Percentiles rank a stretch among this genome's conserved stretches.
Evolutionary conservation across 108 stramenopile genomes (phyloP).

Genomic region (Epithemia pelagica): DNA sequence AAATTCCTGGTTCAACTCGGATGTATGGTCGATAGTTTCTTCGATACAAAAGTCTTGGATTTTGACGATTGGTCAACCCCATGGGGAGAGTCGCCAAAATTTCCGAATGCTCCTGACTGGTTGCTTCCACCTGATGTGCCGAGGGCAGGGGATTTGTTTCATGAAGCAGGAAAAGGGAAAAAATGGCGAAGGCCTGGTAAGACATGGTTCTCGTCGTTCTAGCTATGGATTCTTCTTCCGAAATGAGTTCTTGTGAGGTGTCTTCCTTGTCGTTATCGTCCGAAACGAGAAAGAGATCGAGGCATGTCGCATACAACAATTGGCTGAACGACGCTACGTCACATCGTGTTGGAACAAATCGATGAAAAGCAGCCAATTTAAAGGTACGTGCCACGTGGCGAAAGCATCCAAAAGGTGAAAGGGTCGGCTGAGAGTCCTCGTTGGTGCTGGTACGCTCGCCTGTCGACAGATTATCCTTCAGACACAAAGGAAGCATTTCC

Average conservation of each 20-base stretch:
- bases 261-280: neutral
- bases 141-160: neutral
- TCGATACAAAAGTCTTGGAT: neutral
- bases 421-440: neutral
- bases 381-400: neutral
- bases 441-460: neutral
- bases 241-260: neutral
- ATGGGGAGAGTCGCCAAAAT: neutral
- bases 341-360: neutral
- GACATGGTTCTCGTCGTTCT: neutral
- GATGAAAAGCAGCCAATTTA: neutral
- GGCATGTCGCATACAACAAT: neutral
- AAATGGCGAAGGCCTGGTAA: neutral
- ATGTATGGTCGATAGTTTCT: neutral
- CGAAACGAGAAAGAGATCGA: neutral
- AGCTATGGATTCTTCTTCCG: neutral
- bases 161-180: neutral
- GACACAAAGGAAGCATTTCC: neutral
- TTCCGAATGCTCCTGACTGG: neutral
- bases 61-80: neutral
- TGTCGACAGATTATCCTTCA: too few species aligned
- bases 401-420: neutral
- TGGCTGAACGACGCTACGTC: neutral
- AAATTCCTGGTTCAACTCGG: neutral
- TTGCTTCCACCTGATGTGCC: neutral